Evolutionary conservation across 2,329 filamentous ascomycete genomes (phyloP), one percentile per base, ranked within the genome.

Genomic region (Bipolaris zeicola): DNA sequence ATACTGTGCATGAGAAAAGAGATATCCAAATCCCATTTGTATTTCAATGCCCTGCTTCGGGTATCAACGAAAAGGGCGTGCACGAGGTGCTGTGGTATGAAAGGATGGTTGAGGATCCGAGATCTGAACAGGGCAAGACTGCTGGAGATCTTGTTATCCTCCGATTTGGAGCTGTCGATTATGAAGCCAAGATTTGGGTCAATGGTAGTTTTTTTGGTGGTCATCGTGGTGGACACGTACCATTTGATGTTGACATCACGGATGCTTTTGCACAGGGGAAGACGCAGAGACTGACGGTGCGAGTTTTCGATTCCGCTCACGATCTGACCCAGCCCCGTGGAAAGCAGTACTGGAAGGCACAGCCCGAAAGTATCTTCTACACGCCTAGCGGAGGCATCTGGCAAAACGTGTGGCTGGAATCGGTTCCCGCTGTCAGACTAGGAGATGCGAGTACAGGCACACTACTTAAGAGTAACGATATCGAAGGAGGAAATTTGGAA

Each of bases 61-160:
- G 86, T 1, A 84, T 89, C 61, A 79, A 83, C 57, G 82, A 87
- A 33, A 81, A 81, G 51, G 84, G 82, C 47, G 85, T 85, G 2
- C 87, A 89, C 67, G 86, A 89, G 70, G 83, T 89, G 3, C 69
- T 89, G 7, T 89, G 87, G 87, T 89, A 89, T 64, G 83, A 88
- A 72, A 80, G 77, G 6, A 61, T 50, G 16, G 77, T 88, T 49
- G 62, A 64, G 1, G 85, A 87, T 61, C 74, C 83, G 47, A 81
- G 85, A 37, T 76, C 70, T 1, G 58, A 72, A 2, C 67, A 75
- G 5, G 78, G 85, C 59, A 77, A 76, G 42, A 66, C 70, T 1
- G 49, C 50, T 72, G 79, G 16, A 65, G 77, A 75, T 64, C 14
- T 72, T 65, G 71, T 86, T 0, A 59, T 87, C 2, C 69, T 85